Evolutionary conservation across 768 basidiomycete genomes (phyloP).

Genomic region (Terana coerulea): DNA sequence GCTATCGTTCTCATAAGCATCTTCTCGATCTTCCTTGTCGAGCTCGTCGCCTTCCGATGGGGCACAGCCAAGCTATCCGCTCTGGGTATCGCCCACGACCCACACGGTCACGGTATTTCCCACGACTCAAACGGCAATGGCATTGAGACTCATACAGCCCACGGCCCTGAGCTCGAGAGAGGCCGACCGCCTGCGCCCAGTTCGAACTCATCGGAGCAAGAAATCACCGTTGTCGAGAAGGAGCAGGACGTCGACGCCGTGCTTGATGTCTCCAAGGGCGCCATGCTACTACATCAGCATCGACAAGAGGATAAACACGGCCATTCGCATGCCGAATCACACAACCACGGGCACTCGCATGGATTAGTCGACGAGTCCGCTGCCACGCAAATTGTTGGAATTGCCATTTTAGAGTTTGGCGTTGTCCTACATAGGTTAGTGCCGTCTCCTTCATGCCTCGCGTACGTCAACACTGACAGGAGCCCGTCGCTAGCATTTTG

Average conservation of each 20-base stretch:
- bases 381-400: constrained; percentile 73
- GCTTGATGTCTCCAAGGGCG: background rate
- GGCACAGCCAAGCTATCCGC: constrained; percentile 68
- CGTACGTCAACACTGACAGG: background rate
- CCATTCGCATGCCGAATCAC: background rate
- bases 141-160: constrained; percentile 51
- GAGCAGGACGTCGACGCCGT: background rate
- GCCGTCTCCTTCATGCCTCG: background rate
- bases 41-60: constrained; percentile 84
- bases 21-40: constrained; percentile 79
- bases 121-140: background rate
- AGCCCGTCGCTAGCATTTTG: constrained; percentile 49
- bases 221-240: background rate
- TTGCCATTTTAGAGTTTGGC: constrained; percentile 93
- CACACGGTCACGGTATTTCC: constrained; percentile 8
- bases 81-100: constrained; percentile 54
- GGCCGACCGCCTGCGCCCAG: background rate
- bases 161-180: constrained; percentile 55
- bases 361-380: constrained; percentile 22
- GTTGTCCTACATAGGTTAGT: constrained; percentile 76
- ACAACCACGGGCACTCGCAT: background rate
- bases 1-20: constrained; percentile 80
- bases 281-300: too few species aligned
- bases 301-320: background rate
- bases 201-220: background rate